phyloP scores from a whole-genome alignment of 2,329 filamentous ascomycete genomes.

The Curvularia lunata region DNA sequence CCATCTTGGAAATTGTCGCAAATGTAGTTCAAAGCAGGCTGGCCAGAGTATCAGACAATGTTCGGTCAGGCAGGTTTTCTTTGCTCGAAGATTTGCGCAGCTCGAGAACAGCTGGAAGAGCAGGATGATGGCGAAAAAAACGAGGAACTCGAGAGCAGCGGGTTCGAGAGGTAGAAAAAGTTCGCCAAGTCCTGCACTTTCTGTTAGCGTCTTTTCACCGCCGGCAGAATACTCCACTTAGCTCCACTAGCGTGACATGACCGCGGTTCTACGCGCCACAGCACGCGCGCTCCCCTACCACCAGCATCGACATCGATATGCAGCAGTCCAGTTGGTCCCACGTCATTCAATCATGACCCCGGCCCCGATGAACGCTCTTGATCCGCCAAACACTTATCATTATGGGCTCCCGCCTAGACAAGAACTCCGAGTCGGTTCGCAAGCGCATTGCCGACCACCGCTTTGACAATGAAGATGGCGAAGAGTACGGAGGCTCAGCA shows the following conservation, averaged over 20 bases:
- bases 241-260: conserved; percentile 17
- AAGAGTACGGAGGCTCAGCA: conserved; percentile 85
- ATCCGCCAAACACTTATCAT: conserved; percentile 22
- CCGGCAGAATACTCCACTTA: conserved; percentile 27
- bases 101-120: conserved; percentile 27
- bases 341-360: conserved; percentile 35
- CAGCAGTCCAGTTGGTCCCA: conserved; percentile 2
- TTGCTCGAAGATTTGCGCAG: conserved; percentile 25
- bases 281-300: conserved; percentile 17
- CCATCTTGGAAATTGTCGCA: conserved; percentile 40
- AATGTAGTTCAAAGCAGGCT: conserved; percentile 3
- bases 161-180: conserved; percentile 31
- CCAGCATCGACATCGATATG: conserved; percentile 10
- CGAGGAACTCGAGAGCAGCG: conserved; percentile 23
- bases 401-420: conserved; percentile 69
- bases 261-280: conserved; percentile 22
- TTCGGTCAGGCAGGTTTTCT: neutral
- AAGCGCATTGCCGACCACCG: conserved; percentile 71
- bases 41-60: conserved; percentile 1
- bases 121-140: conserved; percentile 15
- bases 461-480: conserved; percentile 82
- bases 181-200: conserved; percentile 37
- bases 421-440: conserved; percentile 64
- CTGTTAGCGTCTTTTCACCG: conserved; percentile 31
- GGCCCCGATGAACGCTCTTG: conserved; percentile 24